Evolutionary conservation across 805 yeast species (phyloP), one percentile per base, ranked within the genome.

Genomic region (Barnettozyma siamensis): DNA sequence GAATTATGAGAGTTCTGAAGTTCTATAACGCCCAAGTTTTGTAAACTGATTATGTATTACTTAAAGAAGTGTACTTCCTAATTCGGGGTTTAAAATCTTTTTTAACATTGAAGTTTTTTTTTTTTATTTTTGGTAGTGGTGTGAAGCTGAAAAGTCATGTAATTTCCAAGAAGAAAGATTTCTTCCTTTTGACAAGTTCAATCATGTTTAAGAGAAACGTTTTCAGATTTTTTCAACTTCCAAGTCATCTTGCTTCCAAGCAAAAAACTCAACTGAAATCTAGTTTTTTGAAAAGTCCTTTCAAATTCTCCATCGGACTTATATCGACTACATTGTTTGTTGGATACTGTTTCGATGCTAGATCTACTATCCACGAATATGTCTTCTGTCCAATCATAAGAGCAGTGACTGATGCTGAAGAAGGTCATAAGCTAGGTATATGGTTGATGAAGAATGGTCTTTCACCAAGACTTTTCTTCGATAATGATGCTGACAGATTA

Each of bases 301-400:
- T 55, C 2, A 42, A 52, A 17, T 55, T 54, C 27, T 42, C 56
- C 2, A 48, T 51, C 5, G 62, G 53, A 38, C 24, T 59, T 37
- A 38, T 55, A 29, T 62, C 59, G 16, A 50, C 56, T 18, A 63
- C 68, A 36, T 47, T 67, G 2, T 83, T 80, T 15, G 57, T 67
- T 7, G 70, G 72, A 47, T 85, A 83, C 54, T 62, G 69, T 16
- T 65, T 77, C 40, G 95, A 89, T 63, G 80, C 96, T 9, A 70
- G 95, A 45, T 81, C 96, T 1, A 82, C 86, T 2, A 65, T 86
- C 28, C 89, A 88, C 54, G 93, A 91, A 60, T 86, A 83, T 55
- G 69, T 85, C 1, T 64, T 81, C 40, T 81, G 95, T 64, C 98
- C 98, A 1, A 35, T 82, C 10, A 72, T 86, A 36, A 74, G 97